Percentiles rank a stretch among this genome's conserved stretches.
Evolutionary conservation across 306 rosid genomes (phyloP).

Genomic region (Nissolia schottii): DNA sequence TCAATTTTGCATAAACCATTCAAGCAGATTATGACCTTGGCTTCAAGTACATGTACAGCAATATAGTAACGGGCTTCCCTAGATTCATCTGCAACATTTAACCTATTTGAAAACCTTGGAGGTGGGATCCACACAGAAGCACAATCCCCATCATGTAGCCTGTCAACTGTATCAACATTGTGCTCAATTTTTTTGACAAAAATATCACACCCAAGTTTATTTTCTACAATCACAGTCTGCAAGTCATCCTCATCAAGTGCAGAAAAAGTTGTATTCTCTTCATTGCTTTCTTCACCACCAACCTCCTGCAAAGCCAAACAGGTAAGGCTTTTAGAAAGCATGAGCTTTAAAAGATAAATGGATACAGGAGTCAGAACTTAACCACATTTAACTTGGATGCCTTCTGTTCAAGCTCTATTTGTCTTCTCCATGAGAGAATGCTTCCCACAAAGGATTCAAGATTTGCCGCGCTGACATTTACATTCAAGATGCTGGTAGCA

Average conservation of each 20-base stretch:
- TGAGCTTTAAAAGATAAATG: slow-evolving; percentile 8
- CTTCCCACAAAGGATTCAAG: slow-evolving; percentile 72
- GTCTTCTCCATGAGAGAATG: slow-evolving; percentile 86
- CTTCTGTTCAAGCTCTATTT: slow-evolving; percentile 80
- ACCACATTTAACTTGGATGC: slow-evolving; percentile 70
- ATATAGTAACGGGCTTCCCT: slow-evolving; percentile 83
- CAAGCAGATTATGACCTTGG: slow-evolving; percentile 61
- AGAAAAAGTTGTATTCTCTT: slow-evolving; percentile 59
- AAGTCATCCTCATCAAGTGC: slow-evolving; percentile 94
- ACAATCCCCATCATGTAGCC: slow-evolving; percentile 54
- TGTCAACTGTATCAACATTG: slow-evolving; percentile 50
- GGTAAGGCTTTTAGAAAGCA: slow-evolving; percentile 20
- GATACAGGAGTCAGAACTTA: slow-evolving; percentile 15
- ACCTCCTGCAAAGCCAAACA: slow-evolving; percentile 55
- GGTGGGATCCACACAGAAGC: slow-evolving; percentile 87
- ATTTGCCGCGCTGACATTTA: slow-evolving; percentile 87
- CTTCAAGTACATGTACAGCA: slow-evolving; percentile 83
- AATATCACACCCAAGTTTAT: slow-evolving; percentile 84
- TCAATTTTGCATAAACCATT: slow-evolving; percentile 11
- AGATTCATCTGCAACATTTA: slow-evolving; percentile 73
- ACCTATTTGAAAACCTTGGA: slow-evolving; percentile 83
- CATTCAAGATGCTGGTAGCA: slow-evolving; percentile 75
- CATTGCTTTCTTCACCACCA: slow-evolving; percentile 43
- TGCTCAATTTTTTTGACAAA: slow-evolving; percentile 70
- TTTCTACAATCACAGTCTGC: slow-evolving; percentile 81